Conservation (phyloP, 1,284 basidiomycete genomes). For the Xerocomus amazonicus region DNA sequence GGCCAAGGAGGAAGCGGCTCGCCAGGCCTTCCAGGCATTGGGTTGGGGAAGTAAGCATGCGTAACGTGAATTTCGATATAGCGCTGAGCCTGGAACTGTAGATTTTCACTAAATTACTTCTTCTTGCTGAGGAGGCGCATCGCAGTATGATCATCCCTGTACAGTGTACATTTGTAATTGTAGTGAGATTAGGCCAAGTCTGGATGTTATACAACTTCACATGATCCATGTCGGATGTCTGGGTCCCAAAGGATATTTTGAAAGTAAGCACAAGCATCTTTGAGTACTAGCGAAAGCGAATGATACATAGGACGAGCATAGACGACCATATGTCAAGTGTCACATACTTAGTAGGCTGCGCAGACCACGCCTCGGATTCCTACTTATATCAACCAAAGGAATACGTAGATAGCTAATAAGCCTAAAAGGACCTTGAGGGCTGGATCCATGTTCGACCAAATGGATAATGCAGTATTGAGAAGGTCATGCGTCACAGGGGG, state of each 20-base stretch:
- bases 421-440: slow-evolving; percentile 61
- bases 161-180: slow-evolving; percentile 5
- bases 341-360: not conserved
- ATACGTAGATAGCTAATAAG: slow-evolving; percentile 55
- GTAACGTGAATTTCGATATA: not conserved
- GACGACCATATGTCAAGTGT: not conserved
- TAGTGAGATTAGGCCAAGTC: not conserved
- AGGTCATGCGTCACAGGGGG: slow-evolving; percentile 33
- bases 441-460: slow-evolving; percentile 50
- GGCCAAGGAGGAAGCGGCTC: slow-evolving; percentile 57
- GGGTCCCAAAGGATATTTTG: too few relatives aligned
- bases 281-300: too few relatives aligned
- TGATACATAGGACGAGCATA: too few relatives aligned
- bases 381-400: slow-evolving; percentile 55
- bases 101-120: slow-evolving; percentile 16
- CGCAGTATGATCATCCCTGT: not conserved
- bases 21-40: slow-evolving; percentile 44
- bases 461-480: slow-evolving; percentile 31
- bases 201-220: too few relatives aligned
- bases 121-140: not conserved
- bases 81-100: slow-evolving; percentile 8
- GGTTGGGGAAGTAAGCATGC: slow-evolving; percentile 41
- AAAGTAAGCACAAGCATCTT: too few relatives aligned
- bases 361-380: too few relatives aligned
- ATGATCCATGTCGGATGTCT: too few relatives aligned